Base-by-base conservation (phyloP, 768 basidiomycete genomes). In the Pulveroboletus sp. region DNA sequence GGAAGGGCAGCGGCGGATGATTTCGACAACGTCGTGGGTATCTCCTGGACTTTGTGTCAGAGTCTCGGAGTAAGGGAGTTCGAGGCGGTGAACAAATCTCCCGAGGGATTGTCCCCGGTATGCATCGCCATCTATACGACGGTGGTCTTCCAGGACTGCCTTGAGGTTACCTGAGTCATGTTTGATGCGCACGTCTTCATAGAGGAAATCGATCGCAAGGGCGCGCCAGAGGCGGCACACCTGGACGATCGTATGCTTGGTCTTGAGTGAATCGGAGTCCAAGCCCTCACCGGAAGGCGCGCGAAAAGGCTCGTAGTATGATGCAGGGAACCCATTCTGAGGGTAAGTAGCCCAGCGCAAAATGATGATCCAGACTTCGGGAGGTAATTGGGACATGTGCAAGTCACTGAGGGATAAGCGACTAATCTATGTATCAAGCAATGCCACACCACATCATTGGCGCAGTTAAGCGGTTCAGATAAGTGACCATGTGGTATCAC, bases 151-250 rank as follows among this genome's bases (percentile, higher is more conserved):
- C 47, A 78, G 55, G n/a, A 63, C 56, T 43, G 60, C 61, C 58
- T 59, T 64, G 47, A 79, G 68, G 13, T 55, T 57, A 20, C 53
- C 43, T 13, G 58, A 56, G 31, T 68, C 69, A 20, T 55, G 55
- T 19, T 65, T 63, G 43, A 85, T 65, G 47, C 64, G 65, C 44
- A 85, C 60, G 51, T 84, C 80, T 57, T 76, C 76, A 62, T 80
- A 84, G 7, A 85, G 64, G 39, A 79, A 67, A 17, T 56, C 61
- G n/a, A 60, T 63, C 3, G 75, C 68, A 60, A 82, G 73, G 14
- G 52, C 51, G n/a, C 69, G 72, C 83, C 84, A 85, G 26, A 70
- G 63, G 43, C 73, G 76, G 63, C 82, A 85, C 27, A 86, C 83
- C 46, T 74, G 69, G 37, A 76, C 71, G 41, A 86, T 64, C 4